These are phyloP conservation scores for Protomyces gravidus DNA, from an alignment of 1,139 yeast genomes.

Conservation along the genomic window DNA sequence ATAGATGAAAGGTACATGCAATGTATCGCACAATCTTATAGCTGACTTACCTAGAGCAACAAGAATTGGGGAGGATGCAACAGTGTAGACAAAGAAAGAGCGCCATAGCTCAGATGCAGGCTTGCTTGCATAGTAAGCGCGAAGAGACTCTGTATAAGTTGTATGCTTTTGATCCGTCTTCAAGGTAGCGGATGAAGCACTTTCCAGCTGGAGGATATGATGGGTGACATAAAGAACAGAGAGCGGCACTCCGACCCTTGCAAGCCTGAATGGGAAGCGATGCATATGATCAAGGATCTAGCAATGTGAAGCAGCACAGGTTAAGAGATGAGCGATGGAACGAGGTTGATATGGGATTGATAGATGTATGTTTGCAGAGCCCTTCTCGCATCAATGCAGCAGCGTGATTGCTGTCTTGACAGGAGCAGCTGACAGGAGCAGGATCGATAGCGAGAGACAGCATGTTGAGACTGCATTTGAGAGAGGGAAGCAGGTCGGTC, in stretches of 20 bases:
- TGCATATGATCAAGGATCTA: too few relatives aligned
- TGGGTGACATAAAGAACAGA: background rate
- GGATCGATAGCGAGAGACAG: too few relatives aligned
- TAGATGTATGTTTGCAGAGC: too few relatives aligned
- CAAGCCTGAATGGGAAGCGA: background rate
- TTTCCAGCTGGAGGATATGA: background rate
- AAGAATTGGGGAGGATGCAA: slow-evolving; percentile 18
- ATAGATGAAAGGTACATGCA: slow-evolving; percentile 16
- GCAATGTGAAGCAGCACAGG: too few relatives aligned
- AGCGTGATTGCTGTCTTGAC: too few relatives aligned
- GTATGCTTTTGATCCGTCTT: too few relatives aligned
- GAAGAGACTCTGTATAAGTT: background rate
- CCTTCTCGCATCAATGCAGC: too few relatives aligned
- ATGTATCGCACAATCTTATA: slow-evolving; percentile 16
- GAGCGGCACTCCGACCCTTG: background rate
- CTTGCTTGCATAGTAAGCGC: slow-evolving; percentile 2
- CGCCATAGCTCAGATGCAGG: background rate
- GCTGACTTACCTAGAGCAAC: slow-evolving; percentile 16
- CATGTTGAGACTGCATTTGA: too few relatives aligned
- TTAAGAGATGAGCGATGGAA: too few relatives aligned
- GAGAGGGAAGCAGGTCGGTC: too few relatives aligned
- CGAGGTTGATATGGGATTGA: too few relatives aligned
- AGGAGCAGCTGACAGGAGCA: too few relatives aligned
- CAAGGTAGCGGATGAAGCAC: background rate
- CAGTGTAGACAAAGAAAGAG: slow-evolving; percentile 23